Percentiles rank a stretch among this genome's conserved stretches.
phyloP scores from a whole-genome alignment of 805 yeast genomes.

The Yarrowia phangngaensis region DNA sequence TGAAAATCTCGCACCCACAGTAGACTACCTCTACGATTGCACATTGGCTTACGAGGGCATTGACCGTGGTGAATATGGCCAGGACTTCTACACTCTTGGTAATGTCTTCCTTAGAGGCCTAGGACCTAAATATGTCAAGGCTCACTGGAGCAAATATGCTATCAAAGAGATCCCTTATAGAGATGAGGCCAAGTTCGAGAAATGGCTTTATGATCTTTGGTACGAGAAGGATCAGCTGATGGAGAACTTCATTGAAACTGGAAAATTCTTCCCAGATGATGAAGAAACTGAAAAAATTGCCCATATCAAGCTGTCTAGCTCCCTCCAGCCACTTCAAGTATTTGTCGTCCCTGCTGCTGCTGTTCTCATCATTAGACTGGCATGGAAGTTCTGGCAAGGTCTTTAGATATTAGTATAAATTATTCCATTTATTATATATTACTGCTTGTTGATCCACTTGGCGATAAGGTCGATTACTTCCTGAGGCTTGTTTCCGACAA shows the following conservation, averaged over 20 bases:
- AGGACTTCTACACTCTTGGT: slow-evolving; percentile 64
- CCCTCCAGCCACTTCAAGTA: slow-evolving; percentile 9
- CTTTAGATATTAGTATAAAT: no score
- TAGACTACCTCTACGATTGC: slow-evolving; percentile 65
- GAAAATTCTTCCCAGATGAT: slow-evolving; percentile 19
- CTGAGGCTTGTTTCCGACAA: slow-evolving; percentile 39
- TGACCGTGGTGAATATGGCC: slow-evolving; percentile 60
- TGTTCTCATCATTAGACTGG: slow-evolving; percentile 1
- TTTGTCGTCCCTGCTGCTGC: slow-evolving; percentile 24
- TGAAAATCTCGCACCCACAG: slow-evolving; percentile 44
- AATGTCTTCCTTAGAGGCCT: slow-evolving; percentile 63
- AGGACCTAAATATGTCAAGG: slow-evolving; percentile 64
- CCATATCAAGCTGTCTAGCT: slow-evolving; percentile 2
- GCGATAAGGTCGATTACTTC: slow-evolving; percentile 31
- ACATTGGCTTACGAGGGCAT: slow-evolving; percentile 82
- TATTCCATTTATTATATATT: slow-evolving; percentile 15
- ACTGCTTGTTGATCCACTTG: slow-evolving; percentile 23
- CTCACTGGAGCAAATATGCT: slow-evolving; percentile 58
- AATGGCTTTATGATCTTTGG: slow-evolving; percentile 78
- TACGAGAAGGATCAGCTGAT: slow-evolving; percentile 67
- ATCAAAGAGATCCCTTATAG: slow-evolving; percentile 63
- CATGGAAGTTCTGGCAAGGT: slow-evolving; percentile 9
- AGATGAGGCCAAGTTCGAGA: slow-evolving; percentile 54
- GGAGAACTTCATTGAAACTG: slow-evolving; percentile 39
- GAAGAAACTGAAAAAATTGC: slow-evolving; percentile 24